Evolutionary conservation across 2,329 filamentous ascomycete species (phyloP).

Genomic region (Tolypocladium tundrense): DNA sequence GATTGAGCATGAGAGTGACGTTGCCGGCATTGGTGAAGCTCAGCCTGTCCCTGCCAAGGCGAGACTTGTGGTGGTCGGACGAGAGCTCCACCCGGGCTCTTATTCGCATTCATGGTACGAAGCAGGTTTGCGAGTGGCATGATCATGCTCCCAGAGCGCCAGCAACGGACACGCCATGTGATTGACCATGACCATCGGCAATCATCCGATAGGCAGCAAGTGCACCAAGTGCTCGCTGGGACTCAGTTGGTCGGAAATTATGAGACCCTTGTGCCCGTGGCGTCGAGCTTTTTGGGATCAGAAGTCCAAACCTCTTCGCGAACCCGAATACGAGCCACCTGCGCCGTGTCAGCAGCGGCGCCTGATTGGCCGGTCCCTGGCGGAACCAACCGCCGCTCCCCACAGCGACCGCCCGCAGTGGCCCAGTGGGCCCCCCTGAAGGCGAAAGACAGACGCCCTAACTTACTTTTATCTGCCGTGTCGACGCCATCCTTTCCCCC

Average conservation of each 20-base stretch:
- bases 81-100: not conserved
- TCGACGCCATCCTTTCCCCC: not conserved
- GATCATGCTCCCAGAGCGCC: not conserved
- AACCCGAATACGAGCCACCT: slow-evolving; percentile 1
- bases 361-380: not conserved
- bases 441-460: not conserved
- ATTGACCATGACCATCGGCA: not conserved
- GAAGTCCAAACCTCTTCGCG: not conserved
- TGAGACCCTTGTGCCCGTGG: not conserved
- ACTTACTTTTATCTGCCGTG: not conserved
- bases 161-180: not conserved
- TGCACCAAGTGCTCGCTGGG: not conserved
- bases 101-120: not conserved
- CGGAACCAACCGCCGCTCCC: not conserved
- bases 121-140: not conserved
- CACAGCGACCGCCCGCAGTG: not conserved
- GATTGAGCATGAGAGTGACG: not conserved
- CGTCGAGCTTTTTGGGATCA: not conserved
- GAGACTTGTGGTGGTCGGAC: not conserved
- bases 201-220: not conserved
- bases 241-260: not conserved
- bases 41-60: not conserved
- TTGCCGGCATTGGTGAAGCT: not conserved
- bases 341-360: not conserved
- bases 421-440: not conserved